Percentiles rank a stretch among this genome's conserved stretches.
Conservation (phyloP, 305 asterid species). For the Rubia peregrina region DNA sequence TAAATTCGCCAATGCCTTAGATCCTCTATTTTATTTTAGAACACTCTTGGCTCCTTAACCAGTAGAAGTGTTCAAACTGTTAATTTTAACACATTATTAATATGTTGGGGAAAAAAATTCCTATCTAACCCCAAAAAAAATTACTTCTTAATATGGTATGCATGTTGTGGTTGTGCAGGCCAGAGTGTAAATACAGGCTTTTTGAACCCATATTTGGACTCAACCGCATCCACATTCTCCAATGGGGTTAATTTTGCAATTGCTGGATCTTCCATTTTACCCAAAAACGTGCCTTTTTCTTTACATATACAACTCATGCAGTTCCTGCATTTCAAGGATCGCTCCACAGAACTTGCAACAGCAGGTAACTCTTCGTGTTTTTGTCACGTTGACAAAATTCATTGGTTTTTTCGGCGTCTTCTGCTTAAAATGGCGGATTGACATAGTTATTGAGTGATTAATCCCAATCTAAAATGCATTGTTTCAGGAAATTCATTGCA, state of each 20-base stretch:
- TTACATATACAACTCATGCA: slow-evolving; percentile 70
- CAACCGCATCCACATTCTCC: slow-evolving; percentile 51
- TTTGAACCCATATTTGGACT: slow-evolving; percentile 65
- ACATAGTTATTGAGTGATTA: no score
- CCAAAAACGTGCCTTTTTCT: slow-evolving; percentile 52
- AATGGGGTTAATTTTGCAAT: slow-evolving; percentile 86
- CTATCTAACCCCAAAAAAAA: no score
- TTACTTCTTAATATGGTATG: no score
- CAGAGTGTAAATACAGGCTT: slow-evolving; percentile 53
- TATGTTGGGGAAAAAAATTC: no score
- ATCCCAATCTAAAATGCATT: background rate
- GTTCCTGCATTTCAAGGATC: slow-evolving; percentile 61
- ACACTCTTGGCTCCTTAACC: no score
- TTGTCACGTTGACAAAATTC: background rate
- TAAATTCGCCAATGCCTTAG: no score
- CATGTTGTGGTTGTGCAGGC: slow-evolving; percentile 35
- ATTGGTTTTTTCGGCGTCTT: no score
- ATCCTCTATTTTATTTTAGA: no score
- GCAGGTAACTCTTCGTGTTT: slow-evolving; percentile 33
- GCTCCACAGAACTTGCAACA: slow-evolving; percentile 50
- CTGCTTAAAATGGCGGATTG: no score
- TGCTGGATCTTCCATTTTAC: slow-evolving; percentile 62
- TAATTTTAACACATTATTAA: no score
- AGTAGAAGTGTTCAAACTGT: no score
- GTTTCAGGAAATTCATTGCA: slow-evolving; percentile 33